Evolutionary conservation across 1,139 yeast genomes (phyloP), one percentile per base, ranked within the genome.

Genomic region (Candida tropicalis): DNA sequence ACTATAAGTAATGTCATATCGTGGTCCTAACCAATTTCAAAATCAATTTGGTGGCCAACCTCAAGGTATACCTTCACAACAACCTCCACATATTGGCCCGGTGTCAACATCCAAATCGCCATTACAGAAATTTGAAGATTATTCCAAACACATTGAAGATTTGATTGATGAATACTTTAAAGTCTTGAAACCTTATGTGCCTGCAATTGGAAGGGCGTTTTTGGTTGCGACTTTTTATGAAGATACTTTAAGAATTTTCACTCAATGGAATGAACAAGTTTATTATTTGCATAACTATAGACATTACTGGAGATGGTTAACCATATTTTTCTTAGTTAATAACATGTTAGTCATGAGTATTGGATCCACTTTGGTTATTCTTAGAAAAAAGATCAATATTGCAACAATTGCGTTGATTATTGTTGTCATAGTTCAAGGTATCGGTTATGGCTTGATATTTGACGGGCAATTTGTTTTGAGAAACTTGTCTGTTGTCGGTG

Each of bases 201-300:
- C 98, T 11, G 82, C 85, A 18, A 78, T 93, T 53, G 98, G 97
- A 23, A 77, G 99, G 46, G 83, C 88, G 49, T 79, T 91, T 56
- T 90, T 93, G 53, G 97, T 93, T 47, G 97, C 96, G 41, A 93
- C 99, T 1, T 93, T 91, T 62, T 81, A 83, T 56, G 99, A 93
- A 65, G 99, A 93, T 60, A 82, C 97, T 2, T 63, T 86, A 46
- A 78, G 99, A 63, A 88, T 93, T 57, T 60, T 84, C 47, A 73
- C 90, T 12, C 98, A 91, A 66, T 93, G 98, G 98, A 66, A 77
- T 26, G 96, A 90, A 58, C 99, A 93, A 65, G 89, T 89, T 24
- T 84, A 82, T 61, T 93, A 87, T 63, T 75, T 93, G 56, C 80
- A 88, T 71, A 81, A 81, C 55, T 87, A 84, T 69, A 83, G 96